Evolutionary conservation across 139 green algal genomes (phyloP), one percentile per base, ranked within the genome.

Genomic region (Ettlia oleoabundans): DNA sequence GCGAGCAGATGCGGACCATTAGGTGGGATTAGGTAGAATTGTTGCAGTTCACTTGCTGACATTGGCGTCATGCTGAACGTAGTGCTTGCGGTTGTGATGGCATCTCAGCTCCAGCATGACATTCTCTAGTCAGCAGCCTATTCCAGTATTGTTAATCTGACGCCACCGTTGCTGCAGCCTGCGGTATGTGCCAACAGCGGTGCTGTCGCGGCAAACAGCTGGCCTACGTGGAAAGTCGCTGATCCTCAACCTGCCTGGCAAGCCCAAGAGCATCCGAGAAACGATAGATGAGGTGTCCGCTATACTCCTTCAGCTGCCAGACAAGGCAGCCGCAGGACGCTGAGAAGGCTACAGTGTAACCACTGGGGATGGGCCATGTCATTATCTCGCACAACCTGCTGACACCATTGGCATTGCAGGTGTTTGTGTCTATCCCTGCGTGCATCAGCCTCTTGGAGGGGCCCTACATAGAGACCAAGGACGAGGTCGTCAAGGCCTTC

Each of bases 1-100:
- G 95, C 0, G 95, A 98, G 85, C 94, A 97, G 84, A 98, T 98
- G 95, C 89, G 95, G 0, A 88, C 93, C 3, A 96, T 98, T 70
- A 94, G 75, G 75, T 68, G 62, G 6, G 73, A 18, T 28, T 2
- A 19, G 64, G 24, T 8, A 32, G 24, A 7, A 2, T 43, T 10
- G 28, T 42, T 10, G 32, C 64, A 47, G 9, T 21, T 43, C 33
- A 8, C 64, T 30, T 15, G 13, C 33, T 47, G 64, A 6, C 5
- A 30, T 76, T n/a, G n/a, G n/a, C n/a, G n/a, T n/a, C n/a, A n/a
- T n/a, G n/a, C n/a, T n/a, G n/a, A n/a, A n/a, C n/a, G n/a, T n/a
- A n/a, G n/a, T n/a, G n/a, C n/a, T n/a, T n/a, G n/a, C n/a, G n/a
- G n/a, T n/a, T n/a, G n/a, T n/a, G n/a, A n/a, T n/a, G n/a, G n/a